A percentile compares a stretch with the other conserved stretches of the same genome.
Conservation (phyloP, 1,139 yeast species). For the Saccharomycopsis hybrid region DNA sequence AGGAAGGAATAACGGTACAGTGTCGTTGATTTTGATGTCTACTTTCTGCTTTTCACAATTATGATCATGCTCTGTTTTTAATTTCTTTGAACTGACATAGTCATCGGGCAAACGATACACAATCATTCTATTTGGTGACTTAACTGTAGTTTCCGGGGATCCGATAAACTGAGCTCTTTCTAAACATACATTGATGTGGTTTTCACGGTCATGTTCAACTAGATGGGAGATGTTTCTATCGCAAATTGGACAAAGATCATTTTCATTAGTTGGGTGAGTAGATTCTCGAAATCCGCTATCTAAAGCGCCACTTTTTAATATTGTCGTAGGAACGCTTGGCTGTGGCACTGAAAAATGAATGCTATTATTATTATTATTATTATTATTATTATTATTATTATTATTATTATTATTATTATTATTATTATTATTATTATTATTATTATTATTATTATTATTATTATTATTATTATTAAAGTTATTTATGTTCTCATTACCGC, state of each 20-base stretch:
- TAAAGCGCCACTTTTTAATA: background rate
- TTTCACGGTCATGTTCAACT: conserved; percentile 51
- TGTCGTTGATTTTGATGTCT: too few relatives aligned
- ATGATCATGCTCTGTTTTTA: too few relatives aligned
- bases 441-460: too few relatives aligned
- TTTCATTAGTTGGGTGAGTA: conserved; percentile 14
- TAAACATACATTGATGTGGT: conserved; percentile 67
- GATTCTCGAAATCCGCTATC: background rate
- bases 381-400: background rate
- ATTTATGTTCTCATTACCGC: background rate
- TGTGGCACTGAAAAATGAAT: background rate
- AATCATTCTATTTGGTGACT: conserved; percentile 70
- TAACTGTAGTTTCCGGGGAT: conserved; percentile 40
- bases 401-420: background rate
- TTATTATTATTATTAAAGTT: too few relatives aligned
- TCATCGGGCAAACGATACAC: conserved; percentile 63
- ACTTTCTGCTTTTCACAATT: too few relatives aligned
- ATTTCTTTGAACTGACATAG: conserved; percentile 32
- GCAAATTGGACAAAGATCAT: conserved; percentile 25
- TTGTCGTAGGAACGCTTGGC: background rate
- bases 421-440: too few relatives aligned
- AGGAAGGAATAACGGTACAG: too few relatives aligned
- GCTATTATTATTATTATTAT: background rate
- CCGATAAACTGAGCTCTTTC: conserved; percentile 59
- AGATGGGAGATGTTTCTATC: conserved; percentile 50